Evolutionary conservation across 2,329 filamentous ascomycete species (phyloP), one percentile per base, ranked within the genome.

Genomic region (Corniculantispora saksenae): DNA sequence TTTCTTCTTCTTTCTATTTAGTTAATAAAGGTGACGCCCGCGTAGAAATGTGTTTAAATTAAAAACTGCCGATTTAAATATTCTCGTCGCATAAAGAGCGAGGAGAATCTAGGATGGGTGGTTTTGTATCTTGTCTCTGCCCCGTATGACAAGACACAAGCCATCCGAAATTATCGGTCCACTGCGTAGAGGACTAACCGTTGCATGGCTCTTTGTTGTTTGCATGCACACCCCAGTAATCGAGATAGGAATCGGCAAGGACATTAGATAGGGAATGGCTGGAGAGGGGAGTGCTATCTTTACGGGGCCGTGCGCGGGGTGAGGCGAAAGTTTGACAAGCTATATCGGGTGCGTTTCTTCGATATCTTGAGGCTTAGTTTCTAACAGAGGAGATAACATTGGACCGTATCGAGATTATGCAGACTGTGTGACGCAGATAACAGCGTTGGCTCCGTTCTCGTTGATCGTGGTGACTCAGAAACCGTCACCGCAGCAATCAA

Each of bases 11-110:
- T 48, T 60, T 58, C 21, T 60, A 53, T 61, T 56, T 65, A 65
- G 63, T 65, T 65, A 65, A 65, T 65, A 65, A 65, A 65, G 48
- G 63, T 65, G 63, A 65, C 56, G 47, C 50, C 19, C 35, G 48
- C 48, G 57, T 60, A 61, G 57, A 61, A 47, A 60, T 53, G 29
- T 56, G 6, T 23, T 43, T 23, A 40, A 63, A 2, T 3, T 32
- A 38, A 45, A 19, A 19, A 40, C n/a, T 1, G 23, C 55, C 47
- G 54, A 58, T 63, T 25, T 19, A 63, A 53, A 62, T 62, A 47
- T 38, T 53, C 50, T 62, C 35, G 40, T 19, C 8, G 17, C 19
- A 6, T 56, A 21, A 47, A 53, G 1, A 7, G 10, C 21, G n/a
- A 17, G n/a, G 32, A 29, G 48, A 54, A 56, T 56, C 40, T 62